Percentiles rank a stretch among this genome's conserved stretches.
Conservation (phyloP, 75 land plant species). For the Adiantum capillusveneris region DNA sequence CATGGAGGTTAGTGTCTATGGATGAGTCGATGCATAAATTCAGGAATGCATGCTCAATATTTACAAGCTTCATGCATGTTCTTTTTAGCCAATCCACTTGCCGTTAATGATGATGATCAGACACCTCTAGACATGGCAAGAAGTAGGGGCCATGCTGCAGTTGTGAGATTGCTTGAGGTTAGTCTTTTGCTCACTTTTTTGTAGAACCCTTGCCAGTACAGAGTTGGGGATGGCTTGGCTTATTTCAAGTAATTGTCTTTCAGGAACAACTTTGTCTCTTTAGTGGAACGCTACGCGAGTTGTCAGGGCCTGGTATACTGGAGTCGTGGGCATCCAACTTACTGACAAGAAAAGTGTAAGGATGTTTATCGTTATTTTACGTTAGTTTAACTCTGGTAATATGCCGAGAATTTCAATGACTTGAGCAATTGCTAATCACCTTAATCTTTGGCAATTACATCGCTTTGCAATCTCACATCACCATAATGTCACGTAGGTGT, state of each 20-base stretch:
- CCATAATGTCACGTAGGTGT: too few relatives aligned
- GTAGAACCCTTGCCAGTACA: background rate
- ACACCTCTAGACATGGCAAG: slow-evolving; percentile 21
- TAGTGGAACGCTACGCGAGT: slow-evolving; percentile 71
- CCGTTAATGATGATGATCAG: slow-evolving; percentile 16
- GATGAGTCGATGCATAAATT: background rate
- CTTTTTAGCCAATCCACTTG: slow-evolving; percentile 16
- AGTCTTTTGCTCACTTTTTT: background rate
- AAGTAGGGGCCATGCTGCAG: slow-evolving; percentile 12
- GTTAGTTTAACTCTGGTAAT: too few relatives aligned
- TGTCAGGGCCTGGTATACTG: slow-evolving; percentile 65
- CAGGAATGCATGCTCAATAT: too few relatives aligned
- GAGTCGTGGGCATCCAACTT: slow-evolving; percentile 58
- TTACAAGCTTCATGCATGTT: too few relatives aligned
- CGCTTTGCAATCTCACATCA: too few relatives aligned
- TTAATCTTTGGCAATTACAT: too few relatives aligned
- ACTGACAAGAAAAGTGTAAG: slow-evolving; percentile 56
- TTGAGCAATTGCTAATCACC: too few relatives aligned
- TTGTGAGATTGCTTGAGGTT: slow-evolving; percentile 11
- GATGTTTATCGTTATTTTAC: too few relatives aligned
- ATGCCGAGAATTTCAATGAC: too few relatives aligned
- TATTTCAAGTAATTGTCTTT: background rate
- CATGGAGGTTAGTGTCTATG: slow-evolving; percentile 57
- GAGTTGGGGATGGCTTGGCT: background rate
- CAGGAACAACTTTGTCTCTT: slow-evolving; percentile 63